Evolutionary conservation across 495 filamentous ascomycete genomes (phyloP).

Genomic region (Penicillium flavigenum): DNA sequence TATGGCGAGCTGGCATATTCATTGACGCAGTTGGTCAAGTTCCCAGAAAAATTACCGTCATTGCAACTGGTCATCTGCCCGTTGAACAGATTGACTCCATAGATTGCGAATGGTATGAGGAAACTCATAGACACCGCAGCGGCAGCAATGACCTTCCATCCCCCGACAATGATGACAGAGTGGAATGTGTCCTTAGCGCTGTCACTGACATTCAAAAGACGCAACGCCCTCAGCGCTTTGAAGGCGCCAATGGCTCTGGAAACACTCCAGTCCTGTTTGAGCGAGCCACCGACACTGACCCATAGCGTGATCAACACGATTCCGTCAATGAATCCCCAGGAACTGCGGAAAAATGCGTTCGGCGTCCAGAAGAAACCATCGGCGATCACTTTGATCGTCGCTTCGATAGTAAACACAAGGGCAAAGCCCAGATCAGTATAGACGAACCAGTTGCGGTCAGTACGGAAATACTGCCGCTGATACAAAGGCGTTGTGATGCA

Average conservation of each 20-base stretch:
- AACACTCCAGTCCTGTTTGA: conserved; percentile 73
- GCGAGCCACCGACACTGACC: conserved; percentile 86
- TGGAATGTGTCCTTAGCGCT: conserved; percentile 96
- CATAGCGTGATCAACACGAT: conserved; percentile 91
- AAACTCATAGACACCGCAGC: conserved; percentile 93
- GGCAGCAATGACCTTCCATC: conserved; percentile 83
- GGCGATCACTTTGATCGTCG: conserved; percentile 88
- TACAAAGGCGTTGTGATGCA: conserved; percentile 94
- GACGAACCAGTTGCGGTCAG: conserved; percentile 86
- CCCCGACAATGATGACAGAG: conserved; percentile 88
- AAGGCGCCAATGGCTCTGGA: conserved; percentile 93
- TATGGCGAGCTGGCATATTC: conserved; percentile 78
- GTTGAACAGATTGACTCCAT: conserved; percentile 88
- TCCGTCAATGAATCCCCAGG: conserved; percentile 96
- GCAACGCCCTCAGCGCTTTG: conserved; percentile 92
- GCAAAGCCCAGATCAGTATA: conserved; percentile 92
- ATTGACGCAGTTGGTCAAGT: conserved; percentile 67
- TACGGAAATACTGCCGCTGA: conserved; percentile 79
- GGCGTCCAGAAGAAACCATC: conserved; percentile 97
- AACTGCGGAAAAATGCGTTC: conserved; percentile 93
- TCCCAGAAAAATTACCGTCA: conserved; percentile 57
- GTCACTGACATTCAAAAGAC: conserved; percentile 92
- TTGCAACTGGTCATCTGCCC: conserved; percentile 81
- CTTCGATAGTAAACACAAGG: conserved; percentile 81
- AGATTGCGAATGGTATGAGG: conserved; percentile 94